A percentile compares a stretch with the other conserved stretches of the same genome.
Evolutionary conservation across 257 asterid species (phyloP).

Genomic region (Echites panduratus): DNA sequence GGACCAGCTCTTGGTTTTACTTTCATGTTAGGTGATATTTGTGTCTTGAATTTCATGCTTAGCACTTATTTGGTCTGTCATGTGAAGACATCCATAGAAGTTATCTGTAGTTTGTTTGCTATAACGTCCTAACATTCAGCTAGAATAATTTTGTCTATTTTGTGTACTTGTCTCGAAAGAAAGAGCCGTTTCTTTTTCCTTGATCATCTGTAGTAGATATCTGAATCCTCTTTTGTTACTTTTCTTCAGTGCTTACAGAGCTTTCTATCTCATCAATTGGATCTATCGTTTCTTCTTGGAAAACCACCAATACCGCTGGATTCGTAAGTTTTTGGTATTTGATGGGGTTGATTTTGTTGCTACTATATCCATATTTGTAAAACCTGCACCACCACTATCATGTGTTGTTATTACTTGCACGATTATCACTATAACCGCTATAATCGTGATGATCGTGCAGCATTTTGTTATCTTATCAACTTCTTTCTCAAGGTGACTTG

Average conservation of each 20-base stretch:
- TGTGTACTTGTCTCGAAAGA: too few relatives aligned
- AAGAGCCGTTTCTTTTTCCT: too few relatives aligned
- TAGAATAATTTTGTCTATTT: background rate
- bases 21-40: background rate
- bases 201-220: background rate
- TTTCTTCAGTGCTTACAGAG: conserved; percentile 36
- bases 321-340: conserved; percentile 31
- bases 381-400: background rate
- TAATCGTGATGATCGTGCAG: background rate
- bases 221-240: background rate
- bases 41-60: background rate
- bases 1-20: too few relatives aligned
- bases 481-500: background rate
- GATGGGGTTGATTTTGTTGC: background rate
- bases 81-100: background rate
- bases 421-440: background rate
- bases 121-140: too few relatives aligned
- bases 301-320: conserved; percentile 34
- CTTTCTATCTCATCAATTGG: conserved; percentile 41
- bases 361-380: background rate
- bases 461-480: background rate
- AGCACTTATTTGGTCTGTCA: background rate
- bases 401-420: background rate
- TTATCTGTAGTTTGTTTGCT: background rate
- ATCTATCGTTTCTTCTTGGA: conserved; percentile 37